These are phyloP conservation scores for Geranium rotundifolium DNA, from an alignment of 345 rosid genomes.

Conservation along the genomic window DNA sequence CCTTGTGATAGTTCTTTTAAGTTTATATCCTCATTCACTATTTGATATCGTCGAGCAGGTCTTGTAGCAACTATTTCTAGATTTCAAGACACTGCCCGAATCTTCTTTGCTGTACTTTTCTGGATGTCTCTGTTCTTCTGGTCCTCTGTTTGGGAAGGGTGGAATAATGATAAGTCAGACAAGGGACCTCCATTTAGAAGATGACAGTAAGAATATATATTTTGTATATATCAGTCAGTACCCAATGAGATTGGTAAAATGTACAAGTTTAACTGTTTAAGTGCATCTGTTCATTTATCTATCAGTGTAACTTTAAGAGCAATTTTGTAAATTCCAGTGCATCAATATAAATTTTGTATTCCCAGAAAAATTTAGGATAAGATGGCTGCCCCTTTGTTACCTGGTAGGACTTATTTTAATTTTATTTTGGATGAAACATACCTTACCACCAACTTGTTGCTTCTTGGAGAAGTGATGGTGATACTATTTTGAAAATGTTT, in stretches of 20 bases:
- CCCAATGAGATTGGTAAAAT: neutral
- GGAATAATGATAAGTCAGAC: conserved; percentile 34
- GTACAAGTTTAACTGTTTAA: neutral
- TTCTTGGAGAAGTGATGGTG: too few species aligned
- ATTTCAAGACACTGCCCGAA: conserved; percentile 49
- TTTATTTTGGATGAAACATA: too few species aligned
- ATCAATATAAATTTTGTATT: neutral
- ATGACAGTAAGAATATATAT: conserved; percentile 23
- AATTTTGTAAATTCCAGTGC: neutral
- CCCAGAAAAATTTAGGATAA: neutral
- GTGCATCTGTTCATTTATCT: neutral
- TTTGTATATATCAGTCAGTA: conserved; percentile 15
- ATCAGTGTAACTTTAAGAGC: neutral
- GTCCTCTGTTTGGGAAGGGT: conserved; percentile 67
- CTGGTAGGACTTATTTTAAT: too few species aligned
- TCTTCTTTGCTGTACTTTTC: conserved; percentile 78
- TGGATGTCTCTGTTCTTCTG: conserved; percentile 97
- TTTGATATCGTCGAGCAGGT: conserved; percentile 27
- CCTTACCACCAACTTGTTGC: too few species aligned
- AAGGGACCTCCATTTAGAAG: conserved; percentile 48
- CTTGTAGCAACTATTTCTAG: conserved; percentile 31
- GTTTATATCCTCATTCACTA: neutral
- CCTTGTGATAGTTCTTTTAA: too few species aligned
- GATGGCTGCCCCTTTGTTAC: neutral
- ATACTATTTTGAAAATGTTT: too few species aligned